These are phyloP conservation scores for Epichloe sibirici DNA, from an alignment of 2,329 filamentous ascomycete genomes.

Conservation along the genomic window DNA sequence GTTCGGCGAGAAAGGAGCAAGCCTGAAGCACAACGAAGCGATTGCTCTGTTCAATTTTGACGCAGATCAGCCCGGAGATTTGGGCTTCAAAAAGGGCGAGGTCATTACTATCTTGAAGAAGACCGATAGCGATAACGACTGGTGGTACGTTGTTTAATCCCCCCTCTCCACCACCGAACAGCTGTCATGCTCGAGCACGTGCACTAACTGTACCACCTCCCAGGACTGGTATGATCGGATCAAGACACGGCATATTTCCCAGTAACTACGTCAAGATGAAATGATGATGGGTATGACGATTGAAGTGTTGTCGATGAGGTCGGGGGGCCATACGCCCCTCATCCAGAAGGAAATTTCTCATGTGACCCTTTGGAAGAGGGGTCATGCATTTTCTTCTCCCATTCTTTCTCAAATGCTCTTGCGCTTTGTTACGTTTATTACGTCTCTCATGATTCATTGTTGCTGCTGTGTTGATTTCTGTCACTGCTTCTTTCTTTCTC, in stretches of 20 bases:
- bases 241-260: slow-evolving; percentile 82
- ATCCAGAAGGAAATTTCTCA: neutral
- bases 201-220: neutral
- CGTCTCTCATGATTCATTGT: neutral
- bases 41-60: slow-evolving; percentile 91
- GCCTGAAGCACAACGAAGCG: slow-evolving; percentile 63
- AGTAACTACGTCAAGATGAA: slow-evolving; percentile 65
- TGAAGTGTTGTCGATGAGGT: neutral
- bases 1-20: slow-evolving; percentile 48
- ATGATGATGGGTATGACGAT: slow-evolving; percentile 26
- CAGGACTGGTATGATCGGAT: slow-evolving; percentile 81
- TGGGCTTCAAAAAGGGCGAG: slow-evolving; percentile 96
- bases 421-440: too few relatives aligned
- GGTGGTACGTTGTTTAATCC: slow-evolving; percentile 53
- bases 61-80: slow-evolving; percentile 79
- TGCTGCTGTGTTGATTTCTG: neutral
- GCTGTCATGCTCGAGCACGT: neutral
- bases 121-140: slow-evolving; percentile 88
- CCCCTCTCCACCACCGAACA: neutral
- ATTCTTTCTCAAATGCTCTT: too few relatives aligned
- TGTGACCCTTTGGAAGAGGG: too few relatives aligned
- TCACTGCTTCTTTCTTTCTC: neutral
- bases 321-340: neutral
- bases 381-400: too few relatives aligned
- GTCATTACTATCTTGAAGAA: slow-evolving; percentile 90